Base-by-base conservation (phyloP, 352 stramenopile species). In the Globisporangium ultimum region DNA sequence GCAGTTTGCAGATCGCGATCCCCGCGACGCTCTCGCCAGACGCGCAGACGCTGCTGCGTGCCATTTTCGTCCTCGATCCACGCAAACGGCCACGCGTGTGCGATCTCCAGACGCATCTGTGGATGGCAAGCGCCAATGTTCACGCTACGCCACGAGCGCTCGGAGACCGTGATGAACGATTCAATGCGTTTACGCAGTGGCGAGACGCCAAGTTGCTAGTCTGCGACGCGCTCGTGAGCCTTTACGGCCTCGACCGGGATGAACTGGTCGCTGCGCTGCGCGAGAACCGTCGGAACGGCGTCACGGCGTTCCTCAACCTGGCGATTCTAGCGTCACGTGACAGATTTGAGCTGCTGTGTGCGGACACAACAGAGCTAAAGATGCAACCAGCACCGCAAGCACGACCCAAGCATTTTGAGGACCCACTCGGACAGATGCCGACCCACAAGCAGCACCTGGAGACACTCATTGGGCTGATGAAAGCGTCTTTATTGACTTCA, bases 381-480 rank as follows among this genome's bases (percentile, higher is more conserved):
- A 38, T 55, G 38, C 55, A 24, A n/a, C n/a, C n/a, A n/a, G n/a
- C n/a, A n/a, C n/a, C n/a, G 52, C 43, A 48, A 49, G 24, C 24
- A 5, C 24, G 24, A 5, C 24, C 24, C 24, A 28, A 2, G 24
- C 24, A 28, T 5, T 28, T 5, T 28, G 24, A 28, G 2, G 24
- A 5, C 24, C 2, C 24, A 28, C 24, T 28, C 24, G 2, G 24
- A 5, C 24, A 28, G 24, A 28, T 5, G 24, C 24, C 24, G 24
- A 58, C 58, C 2, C 75, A 83, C 56, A 84, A 77, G 48, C 64
- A 78, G 32, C 74, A 84, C 49, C 57, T 87, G 40, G 76, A 85
- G 58, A 63, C 80, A 21, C 59, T 86, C 43, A 83, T 86, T 58
- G 68, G 75, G 2, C 55, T 86, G n/a, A 70, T 87, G 24, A 72